Evolutionary conservation across 2,329 filamentous ascomycete genomes (phyloP), one percentile per base, ranked within the genome.

Genomic region (Colletotrichum echinochloae): DNA sequence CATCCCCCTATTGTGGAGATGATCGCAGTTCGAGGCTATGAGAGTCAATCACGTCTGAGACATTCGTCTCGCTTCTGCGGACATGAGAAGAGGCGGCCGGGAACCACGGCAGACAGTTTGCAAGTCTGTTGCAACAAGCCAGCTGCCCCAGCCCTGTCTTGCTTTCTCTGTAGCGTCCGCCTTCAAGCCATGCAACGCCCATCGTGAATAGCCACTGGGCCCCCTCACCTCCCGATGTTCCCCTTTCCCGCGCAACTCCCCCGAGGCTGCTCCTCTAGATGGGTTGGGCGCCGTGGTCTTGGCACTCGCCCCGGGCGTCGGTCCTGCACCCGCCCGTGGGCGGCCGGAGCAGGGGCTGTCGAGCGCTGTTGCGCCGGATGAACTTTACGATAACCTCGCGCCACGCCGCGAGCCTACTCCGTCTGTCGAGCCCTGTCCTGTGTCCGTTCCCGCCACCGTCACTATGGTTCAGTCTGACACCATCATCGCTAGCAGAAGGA

Each of bases 311-410:
- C 64, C 57, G 49, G 51, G 44, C 28, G 51, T 51, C 64, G 63
- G 64, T n/a, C 49, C 49, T 57, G 64, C 64, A 35, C 64, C 64
- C 67, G 64, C 64, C 64, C 67, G 64, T 51, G 20, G 57, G 46
- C 28, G 30, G 56, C 57, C 64, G 57, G 57, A 23, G 56, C 57
- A 49, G 26, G 57, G 41, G 39, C 56, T 33, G 61, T 63, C 66
- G 63, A 49, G 23, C 26, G 51, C 33, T 63, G 49, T 46, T 26
- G 51, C 56, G 56, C 57, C 67, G 67, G 62, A 26, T 57, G 37
- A 44, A 16, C 56, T 67, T 54, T 37, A 67, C 63, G 64, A 70
- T 70, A 44, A 51, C 67, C 57, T 70, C 67, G 62, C 35, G 44
- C 57, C 51, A 67, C 52, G 28, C 56, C 44, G 56, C 39, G 35